These are phyloP conservation scores for Tetraselmis chui DNA, from an alignment of 139 green algal genomes.

Conservation along the genomic window DNA sequence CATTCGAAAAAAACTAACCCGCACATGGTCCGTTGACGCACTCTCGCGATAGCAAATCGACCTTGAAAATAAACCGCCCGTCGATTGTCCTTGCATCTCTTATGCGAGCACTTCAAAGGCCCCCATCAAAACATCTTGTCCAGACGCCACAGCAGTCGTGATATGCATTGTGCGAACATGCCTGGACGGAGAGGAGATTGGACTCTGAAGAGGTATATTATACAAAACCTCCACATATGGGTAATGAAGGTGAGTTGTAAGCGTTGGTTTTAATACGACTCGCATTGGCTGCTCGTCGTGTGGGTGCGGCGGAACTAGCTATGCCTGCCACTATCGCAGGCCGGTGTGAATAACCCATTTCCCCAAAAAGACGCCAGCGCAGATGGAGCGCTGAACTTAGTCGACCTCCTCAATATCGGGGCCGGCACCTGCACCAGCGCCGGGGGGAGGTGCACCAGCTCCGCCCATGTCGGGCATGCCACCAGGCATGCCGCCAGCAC, in stretches of 20 bases:
- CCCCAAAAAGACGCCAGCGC: background rate
- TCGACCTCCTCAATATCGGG: constrained; percentile 85
- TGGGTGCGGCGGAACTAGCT: background rate
- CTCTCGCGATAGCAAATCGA: no score
- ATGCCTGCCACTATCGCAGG: background rate
- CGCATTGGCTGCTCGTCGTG: background rate
- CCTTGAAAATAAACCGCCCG: no score
- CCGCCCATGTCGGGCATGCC: constrained; percentile 31
- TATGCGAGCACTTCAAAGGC: no score
- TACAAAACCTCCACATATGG: background rate
- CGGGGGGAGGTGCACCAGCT: constrained; percentile 4
- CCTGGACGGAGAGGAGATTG: no score
- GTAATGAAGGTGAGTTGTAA: background rate
- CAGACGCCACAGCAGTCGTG: no score
- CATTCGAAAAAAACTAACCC: no score
- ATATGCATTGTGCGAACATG: no score
- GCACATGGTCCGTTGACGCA: no score
- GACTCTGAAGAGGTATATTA: constrained; percentile 1
- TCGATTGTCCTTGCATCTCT: no score
- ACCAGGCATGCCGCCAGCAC: constrained; percentile 23
- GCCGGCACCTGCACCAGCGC: constrained; percentile 29
- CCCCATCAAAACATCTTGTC: no score
- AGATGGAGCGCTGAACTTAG: constrained; percentile 39
- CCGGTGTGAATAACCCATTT: background rate
- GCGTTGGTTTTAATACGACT: background rate